Percentiles rank a stretch among this genome's conserved stretches.
Conservation (phyloP, 345 rosid genomes). For the Reutealis trisperma region DNA sequence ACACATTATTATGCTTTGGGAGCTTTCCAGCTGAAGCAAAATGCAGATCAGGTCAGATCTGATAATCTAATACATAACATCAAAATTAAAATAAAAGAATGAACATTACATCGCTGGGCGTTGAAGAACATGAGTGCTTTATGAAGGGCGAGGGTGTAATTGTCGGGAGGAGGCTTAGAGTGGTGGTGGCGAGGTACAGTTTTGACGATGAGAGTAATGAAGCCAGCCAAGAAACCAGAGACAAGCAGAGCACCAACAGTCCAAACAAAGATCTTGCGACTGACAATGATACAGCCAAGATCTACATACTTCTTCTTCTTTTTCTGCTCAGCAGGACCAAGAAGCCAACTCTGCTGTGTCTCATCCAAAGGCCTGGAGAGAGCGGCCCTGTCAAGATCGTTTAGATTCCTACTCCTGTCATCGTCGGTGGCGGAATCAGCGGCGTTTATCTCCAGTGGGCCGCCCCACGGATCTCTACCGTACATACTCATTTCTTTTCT, state of each 20-base stretch:
- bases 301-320: slow-evolving; percentile 93
- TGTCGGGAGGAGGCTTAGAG: slow-evolving; percentile 59
- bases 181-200: slow-evolving; percentile 78
- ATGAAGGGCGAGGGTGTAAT: slow-evolving; percentile 85
- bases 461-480: slow-evolving; percentile 99
- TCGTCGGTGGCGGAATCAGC: slow-evolving; percentile 98
- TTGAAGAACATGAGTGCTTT: slow-evolving; percentile 99
- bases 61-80: not conserved
- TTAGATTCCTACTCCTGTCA: slow-evolving; percentile 83
- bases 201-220: slow-evolving; percentile 77
- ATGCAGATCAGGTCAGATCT: not conserved
- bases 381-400: slow-evolving; percentile 85
- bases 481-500: slow-evolving; percentile 52
- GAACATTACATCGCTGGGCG: slow-evolving; percentile 73
- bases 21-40: slow-evolving; percentile 70
- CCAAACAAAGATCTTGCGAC: slow-evolving; percentile 96
- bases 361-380: slow-evolving; percentile 82
- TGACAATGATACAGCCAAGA: slow-evolving; percentile 92
- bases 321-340: slow-evolving; percentile 89
- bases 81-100: not conserved
- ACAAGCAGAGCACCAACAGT: slow-evolving; percentile 68
- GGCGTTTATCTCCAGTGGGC: slow-evolving; percentile 87
- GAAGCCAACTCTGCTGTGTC: slow-evolving; percentile 99
- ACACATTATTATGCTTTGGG: slow-evolving; percentile 87
- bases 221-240: slow-evolving; percentile 64